Evolutionary conservation across 345 rosid genomes (phyloP).

Genomic region (Eucalyptus curtisii): DNA sequence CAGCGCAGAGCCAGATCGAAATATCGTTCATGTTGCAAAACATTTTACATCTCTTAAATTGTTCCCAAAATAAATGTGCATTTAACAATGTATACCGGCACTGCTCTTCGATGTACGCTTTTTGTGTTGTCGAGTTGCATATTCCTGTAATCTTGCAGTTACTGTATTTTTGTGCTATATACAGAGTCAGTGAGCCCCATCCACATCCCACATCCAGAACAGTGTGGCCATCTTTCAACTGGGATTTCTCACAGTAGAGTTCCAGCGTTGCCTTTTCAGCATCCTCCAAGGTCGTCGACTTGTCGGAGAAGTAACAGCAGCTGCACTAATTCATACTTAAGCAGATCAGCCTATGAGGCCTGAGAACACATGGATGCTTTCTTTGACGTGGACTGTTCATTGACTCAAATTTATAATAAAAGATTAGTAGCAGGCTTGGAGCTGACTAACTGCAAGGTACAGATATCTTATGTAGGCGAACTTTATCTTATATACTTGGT

Average conservation of each 20-base stretch:
- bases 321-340: constrained; percentile 5
- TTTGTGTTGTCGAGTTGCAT: constrained; percentile 79
- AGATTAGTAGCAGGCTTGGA: background rate
- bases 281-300: constrained; percentile 49
- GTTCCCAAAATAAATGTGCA: background rate
- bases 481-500: background rate
- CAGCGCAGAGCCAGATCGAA: background rate
- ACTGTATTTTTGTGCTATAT: constrained; percentile 54
- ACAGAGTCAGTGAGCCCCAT: constrained; percentile 76
- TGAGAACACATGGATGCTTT: background rate
- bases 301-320: constrained; percentile 59
- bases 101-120: constrained; percentile 49
- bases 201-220: constrained; percentile 92
- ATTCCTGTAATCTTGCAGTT: constrained; percentile 70
- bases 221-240: constrained; percentile 57
- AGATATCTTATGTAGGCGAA: background rate
- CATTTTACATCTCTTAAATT: background rate
- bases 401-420: background rate
- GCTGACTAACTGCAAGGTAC: background rate
- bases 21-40: background rate
- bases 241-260: constrained; percentile 58
- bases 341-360: background rate
- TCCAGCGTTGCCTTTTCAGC: constrained; percentile 77
- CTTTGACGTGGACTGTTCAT: background rate
- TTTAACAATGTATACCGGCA: constrained; percentile 23